phyloP scores from a whole-genome alignment of 1,139 yeast genomes.

The Geotrichum bryndzae region DNA sequence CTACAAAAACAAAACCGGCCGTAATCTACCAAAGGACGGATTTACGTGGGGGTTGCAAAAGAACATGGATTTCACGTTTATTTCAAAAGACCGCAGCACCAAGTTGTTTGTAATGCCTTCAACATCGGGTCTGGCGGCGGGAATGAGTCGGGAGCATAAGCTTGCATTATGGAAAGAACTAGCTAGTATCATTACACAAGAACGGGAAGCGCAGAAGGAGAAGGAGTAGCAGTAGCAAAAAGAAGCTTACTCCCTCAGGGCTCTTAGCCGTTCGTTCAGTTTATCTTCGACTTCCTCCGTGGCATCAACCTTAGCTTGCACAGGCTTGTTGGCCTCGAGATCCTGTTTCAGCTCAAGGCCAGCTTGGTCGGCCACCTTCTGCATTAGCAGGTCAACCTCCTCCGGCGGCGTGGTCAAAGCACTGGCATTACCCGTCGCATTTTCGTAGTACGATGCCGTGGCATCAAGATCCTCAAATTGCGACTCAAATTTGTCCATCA shows the following conservation, averaged over 20 bases:
- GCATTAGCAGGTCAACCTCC: conserved; percentile 87
- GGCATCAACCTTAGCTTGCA: conserved; percentile 41
- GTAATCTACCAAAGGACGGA: conserved; percentile 20
- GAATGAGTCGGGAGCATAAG: conserved; percentile 46
- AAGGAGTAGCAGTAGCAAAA: background rate
- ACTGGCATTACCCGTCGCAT: conserved; percentile 80
- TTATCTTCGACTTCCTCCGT: conserved; percentile 80
- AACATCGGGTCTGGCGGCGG: conserved; percentile 68
- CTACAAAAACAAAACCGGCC: conserved; percentile 36
- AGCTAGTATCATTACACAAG: background rate
- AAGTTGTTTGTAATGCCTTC: conserved; percentile 61
- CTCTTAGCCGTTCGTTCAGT: conserved; percentile 81
- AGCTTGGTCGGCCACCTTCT: conserved; percentile 94
- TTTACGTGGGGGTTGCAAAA: conserved; percentile 52
- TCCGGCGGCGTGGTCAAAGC: conserved; percentile 92
- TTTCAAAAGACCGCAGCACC: conserved; percentile 22
- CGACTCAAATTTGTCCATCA: conserved; percentile 94
- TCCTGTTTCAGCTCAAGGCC: conserved; percentile 90
- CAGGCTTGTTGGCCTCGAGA: conserved; percentile 44
- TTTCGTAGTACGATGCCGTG: conserved; percentile 85
- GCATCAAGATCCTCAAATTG: conserved; percentile 97
- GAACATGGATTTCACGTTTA: conserved; percentile 10
- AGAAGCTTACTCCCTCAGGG: conserved; percentile 48
- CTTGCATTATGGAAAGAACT: conserved; percentile 44
- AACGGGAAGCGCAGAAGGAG: background rate